Percentiles rank a stretch among this genome's conserved stretches.
phyloP scores from a whole-genome alignment of 225 moss, liverwort and hornwort genomes.

The Takakia lepidozioides region DNA sequence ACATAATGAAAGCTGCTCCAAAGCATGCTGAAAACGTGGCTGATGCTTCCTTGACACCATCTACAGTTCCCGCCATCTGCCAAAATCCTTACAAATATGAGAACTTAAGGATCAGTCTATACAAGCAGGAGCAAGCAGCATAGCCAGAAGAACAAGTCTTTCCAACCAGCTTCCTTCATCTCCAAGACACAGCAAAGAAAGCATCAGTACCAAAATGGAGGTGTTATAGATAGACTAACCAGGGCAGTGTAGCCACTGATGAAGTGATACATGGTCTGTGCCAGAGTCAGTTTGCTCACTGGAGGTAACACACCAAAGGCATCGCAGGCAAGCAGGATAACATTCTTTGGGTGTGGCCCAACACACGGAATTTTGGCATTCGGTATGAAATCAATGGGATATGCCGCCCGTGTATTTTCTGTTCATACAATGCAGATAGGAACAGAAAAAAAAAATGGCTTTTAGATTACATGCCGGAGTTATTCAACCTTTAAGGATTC shows the following conservation, averaged over 20 bases:
- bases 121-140: neutral
- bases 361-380: constrained; percentile 91
- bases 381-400: constrained; percentile 96
- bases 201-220: no score
- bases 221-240: constrained; percentile 33
- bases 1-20: constrained; percentile 98
- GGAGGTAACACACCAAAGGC: constrained; percentile 96
- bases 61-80: constrained; percentile 99
- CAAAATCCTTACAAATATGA: constrained; percentile 21
- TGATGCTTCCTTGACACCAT: constrained; percentile 89
- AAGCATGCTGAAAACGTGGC: constrained; percentile 98
- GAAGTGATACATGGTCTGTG: constrained; percentile 99
- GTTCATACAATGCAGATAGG: no score
- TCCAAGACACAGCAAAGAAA: no score
- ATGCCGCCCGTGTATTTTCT: constrained; percentile 98
- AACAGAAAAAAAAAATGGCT: neutral
- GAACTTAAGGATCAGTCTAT: no score
- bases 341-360: constrained; percentile 95
- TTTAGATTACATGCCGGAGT: no score
- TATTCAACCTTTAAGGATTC: no score
- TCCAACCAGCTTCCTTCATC: no score
- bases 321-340: constrained; percentile 90
- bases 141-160: no score
- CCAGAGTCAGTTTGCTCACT: constrained; percentile 87
- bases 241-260: constrained; percentile 98